These are phyloP conservation scores for Thalassiosira livingstoniorum DNA, from an alignment of 352 stramenopile genomes.

Conservation along the genomic window DNA sequence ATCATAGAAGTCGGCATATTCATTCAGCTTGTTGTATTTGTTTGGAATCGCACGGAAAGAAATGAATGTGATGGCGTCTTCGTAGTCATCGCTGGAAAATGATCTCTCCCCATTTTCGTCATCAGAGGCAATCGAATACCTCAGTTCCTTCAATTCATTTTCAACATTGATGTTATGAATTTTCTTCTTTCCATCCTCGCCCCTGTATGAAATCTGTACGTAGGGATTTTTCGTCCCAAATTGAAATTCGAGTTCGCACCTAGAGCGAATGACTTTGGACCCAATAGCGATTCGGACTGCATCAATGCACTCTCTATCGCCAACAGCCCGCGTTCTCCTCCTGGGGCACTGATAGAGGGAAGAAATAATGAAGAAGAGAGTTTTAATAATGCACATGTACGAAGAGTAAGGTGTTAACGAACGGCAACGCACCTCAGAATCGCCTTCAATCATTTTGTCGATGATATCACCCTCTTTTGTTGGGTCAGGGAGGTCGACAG, in stretches of 20 bases:
- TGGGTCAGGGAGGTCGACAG: not conserved
- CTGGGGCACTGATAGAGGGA: not conserved
- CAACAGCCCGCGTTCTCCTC: slow-evolving; percentile 26
- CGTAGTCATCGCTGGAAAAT: slow-evolving; percentile 3
- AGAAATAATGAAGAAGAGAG: slow-evolving; percentile 11
- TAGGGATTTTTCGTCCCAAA: slow-evolving; percentile 49
- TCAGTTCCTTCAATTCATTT: slow-evolving; percentile 62
- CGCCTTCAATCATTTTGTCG: not conserved
- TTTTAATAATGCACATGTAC: not conserved
- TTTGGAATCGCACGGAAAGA: slow-evolving; percentile 52
- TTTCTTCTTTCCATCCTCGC: not conserved
- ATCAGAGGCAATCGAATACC: slow-evolving; percentile 53
- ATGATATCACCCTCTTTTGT: not conserved
- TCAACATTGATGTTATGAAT: slow-evolving; percentile 19
- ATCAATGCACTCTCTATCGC: slow-evolving; percentile 52
- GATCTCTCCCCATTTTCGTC: slow-evolving; percentile 33
- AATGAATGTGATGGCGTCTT: slow-evolving; percentile 58
- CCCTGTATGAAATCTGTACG: slow-evolving; percentile 50
- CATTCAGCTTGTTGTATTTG: slow-evolving; percentile 44
- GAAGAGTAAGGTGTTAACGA: not conserved
- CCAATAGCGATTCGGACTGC: slow-evolving; percentile 64
- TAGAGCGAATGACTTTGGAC: slow-evolving; percentile 59
- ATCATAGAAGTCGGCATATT: slow-evolving; percentile 46
- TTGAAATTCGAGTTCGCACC: slow-evolving; percentile 59
- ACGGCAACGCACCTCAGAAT: slow-evolving; percentile 1